A percentile compares a stretch with the other conserved stretches of the same genome.
phyloP scores from a whole-genome alignment of 2,329 filamentous ascomycete genomes.

The Penicillium sp. region DNA sequence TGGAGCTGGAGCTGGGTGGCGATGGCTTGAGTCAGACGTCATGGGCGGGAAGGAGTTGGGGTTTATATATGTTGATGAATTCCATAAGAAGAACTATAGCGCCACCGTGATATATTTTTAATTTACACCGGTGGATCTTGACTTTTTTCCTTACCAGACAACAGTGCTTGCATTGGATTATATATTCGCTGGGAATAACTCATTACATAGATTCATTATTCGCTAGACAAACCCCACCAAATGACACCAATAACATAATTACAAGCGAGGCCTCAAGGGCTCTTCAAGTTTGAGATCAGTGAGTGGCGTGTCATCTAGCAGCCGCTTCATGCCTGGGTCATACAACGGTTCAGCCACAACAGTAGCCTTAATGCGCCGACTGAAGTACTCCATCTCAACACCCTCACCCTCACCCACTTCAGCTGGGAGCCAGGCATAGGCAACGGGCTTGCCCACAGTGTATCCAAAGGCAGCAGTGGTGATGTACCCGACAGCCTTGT shows the following conservation, averaged over 20 bases:
- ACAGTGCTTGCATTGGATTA: no score
- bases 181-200: no score
- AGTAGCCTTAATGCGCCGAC: conserved; percentile 49
- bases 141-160: no score
- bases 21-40: conserved; percentile 2
- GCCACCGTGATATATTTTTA: no score
- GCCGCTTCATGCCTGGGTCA: conserved; percentile 39
- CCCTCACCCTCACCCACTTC: conserved; percentile 43
- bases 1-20: background rate
- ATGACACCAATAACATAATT: background rate
- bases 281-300: conserved; percentile 5
- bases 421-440: conserved; percentile 53
- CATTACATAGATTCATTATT: no score
- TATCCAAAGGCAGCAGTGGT: conserved; percentile 58
- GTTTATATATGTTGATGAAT: no score
- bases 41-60: background rate
- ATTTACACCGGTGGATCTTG: no score
- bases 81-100: no score
- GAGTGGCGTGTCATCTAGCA: conserved; percentile 23
- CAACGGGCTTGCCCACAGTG: conserved; percentile 54
- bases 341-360: conserved; percentile 49
- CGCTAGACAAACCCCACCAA: no score
- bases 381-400: conserved; percentile 60
- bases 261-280: conserved; percentile 14
- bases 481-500: conserved; percentile 50